Evolutionary conservation across 164 flowering plant genomes (phyloP).

Genomic region (Pachysandra terminalis): DNA sequence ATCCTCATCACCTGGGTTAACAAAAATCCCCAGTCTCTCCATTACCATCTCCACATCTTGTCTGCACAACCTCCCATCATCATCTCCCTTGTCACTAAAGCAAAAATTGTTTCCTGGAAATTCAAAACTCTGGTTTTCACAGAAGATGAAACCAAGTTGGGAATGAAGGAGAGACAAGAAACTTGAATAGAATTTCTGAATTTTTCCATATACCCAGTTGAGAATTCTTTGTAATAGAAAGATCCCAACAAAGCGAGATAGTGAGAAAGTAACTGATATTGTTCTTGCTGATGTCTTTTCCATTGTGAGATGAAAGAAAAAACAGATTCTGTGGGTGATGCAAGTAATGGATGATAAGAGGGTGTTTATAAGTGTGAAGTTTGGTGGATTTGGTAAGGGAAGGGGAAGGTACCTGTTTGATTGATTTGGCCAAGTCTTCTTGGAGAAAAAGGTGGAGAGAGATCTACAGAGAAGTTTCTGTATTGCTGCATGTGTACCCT

Average conservation of each 20-base stretch:
- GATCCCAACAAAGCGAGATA: background rate
- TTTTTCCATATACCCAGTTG: conserved; percentile 2
- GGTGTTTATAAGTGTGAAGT: background rate
- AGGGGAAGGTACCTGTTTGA: no score
- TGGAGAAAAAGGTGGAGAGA: no score
- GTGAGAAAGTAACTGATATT: background rate
- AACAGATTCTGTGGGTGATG: background rate
- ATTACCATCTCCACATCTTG: conserved; percentile 34
- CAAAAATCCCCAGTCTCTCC: conserved; percentile 17
- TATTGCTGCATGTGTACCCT: no score
- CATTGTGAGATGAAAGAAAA: background rate
- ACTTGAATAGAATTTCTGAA: conserved; percentile 14
- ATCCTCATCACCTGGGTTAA: conserved; percentile 10
- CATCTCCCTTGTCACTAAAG: background rate
- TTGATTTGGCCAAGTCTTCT: no score
- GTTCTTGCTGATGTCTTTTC: conserved; percentile 4
- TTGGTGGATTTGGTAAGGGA: no score
- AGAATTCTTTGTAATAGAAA: background rate
- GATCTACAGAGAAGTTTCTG: no score
- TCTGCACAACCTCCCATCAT: conserved; percentile 20
- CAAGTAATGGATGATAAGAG: conserved; percentile 6
- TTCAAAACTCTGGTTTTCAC: conserved; percentile 4
- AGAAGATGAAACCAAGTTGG: background rate
- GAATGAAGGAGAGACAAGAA: conserved; percentile 15
- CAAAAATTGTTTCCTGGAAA: background rate